Base-by-base conservation (phyloP, 495 filamentous ascomycete species). In the Talaromyces thailandensis region DNA sequence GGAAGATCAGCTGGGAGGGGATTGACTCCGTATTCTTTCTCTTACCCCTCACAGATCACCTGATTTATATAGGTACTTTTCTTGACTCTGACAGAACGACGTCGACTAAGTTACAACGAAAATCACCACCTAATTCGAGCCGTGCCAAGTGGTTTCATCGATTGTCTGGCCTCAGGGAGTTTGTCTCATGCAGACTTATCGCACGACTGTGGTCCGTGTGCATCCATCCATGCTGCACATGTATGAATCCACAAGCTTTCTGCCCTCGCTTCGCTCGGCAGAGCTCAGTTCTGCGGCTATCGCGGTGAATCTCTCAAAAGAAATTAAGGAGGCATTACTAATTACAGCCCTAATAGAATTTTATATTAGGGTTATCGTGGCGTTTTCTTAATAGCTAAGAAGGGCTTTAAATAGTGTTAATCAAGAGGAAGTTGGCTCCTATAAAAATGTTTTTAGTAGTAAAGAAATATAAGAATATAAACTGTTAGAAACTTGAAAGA, bases 21-120 rank as follows among this genome's bases (percentile, higher is more conserved):
- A 5, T 55, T 55, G 1, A 55, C 24, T 16, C 16, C n/a, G n/a
- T n/a, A n/a, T n/a, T 55, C 28, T 26, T 7, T 55, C 23, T 55
- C 51, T 55, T 55, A 55, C 51, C 51, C 51, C 51, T 55, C 51
- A 55, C 12, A 28, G n/a, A 55, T 55, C 51, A 55, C 51, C 51
- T 55, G 51, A 55, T 55, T 26, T 14, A 24, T 25, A 55, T 48
- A n/a, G n/a, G n/a, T n/a, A 18, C 18, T 21, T 48, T 48, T 40
- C 14, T 48, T 48, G n/a, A 48, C 35, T 40, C 43, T 21, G 43
- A 48, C 43, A 48, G 21, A 48, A 48, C 18, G 43, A 23, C 11
- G 43, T 48, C 43, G n/a, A 48, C 18, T 6, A 37, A 2, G 8
- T 37, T n/a, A 43, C 43, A 8, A 48, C 43, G 43, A 21, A 48